These are phyloP conservation scores for Rubia yunnanensis DNA, from an alignment of 257 asterid genomes.

Conservation along the genomic window DNA sequence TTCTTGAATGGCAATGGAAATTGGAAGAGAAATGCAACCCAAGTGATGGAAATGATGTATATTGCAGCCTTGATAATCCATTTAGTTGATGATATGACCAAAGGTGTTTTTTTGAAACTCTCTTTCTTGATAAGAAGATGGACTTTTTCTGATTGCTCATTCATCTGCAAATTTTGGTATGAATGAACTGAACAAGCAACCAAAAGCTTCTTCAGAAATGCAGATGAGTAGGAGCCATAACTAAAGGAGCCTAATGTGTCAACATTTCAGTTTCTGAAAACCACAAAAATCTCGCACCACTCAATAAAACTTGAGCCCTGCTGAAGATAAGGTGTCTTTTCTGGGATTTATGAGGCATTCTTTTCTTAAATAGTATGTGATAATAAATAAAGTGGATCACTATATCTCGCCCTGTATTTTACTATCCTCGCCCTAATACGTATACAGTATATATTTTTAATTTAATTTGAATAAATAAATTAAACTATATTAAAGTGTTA, in stretches of 20 bases:
- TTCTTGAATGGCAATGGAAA: conserved; percentile 27
- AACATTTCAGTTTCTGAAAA: background rate
- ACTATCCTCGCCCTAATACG: too few relatives aligned
- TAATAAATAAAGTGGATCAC: too few relatives aligned
- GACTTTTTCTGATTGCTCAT: conserved; percentile 26
- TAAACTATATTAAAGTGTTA: too few relatives aligned
- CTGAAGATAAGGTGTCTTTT: background rate
- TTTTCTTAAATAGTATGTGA: background rate
- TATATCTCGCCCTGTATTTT: too few relatives aligned
- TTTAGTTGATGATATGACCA: conserved; percentile 33
- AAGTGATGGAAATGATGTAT: conserved; percentile 51
- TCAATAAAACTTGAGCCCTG: background rate
- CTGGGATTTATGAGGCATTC: background rate
- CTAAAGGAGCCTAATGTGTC: conserved; percentile 4
- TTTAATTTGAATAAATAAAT: too few relatives aligned
- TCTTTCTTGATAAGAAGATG: conserved; percentile 43
- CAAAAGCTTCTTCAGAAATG: background rate
- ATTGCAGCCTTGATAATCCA: conserved; percentile 39
- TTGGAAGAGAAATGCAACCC: conserved; percentile 48
- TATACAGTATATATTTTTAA: too few relatives aligned
- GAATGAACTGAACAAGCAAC: background rate
- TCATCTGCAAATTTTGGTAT: conserved; percentile 32
- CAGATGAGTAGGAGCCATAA: background rate
- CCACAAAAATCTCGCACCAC: conserved; percentile 18
- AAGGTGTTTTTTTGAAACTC: conserved; percentile 19